Conservation (phyloP, 805 yeast species). For the Nadsonia fulvescens region DNA sequence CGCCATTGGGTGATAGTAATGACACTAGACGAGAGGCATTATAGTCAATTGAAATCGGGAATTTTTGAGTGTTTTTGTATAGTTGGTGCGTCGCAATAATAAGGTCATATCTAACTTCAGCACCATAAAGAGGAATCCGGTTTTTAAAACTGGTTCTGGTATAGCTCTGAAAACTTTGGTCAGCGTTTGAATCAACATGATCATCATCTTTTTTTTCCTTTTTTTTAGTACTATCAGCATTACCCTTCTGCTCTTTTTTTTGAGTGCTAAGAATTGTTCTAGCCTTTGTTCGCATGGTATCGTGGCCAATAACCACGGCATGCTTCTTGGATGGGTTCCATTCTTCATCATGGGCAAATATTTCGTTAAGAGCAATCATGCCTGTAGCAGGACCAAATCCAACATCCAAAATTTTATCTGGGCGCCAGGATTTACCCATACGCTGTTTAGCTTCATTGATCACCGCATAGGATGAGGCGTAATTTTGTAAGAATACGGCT, state of each 20-base stretch:
- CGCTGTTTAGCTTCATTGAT: constrained; percentile 47
- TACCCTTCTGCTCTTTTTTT: constrained; percentile 10
- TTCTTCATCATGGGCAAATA: constrained; percentile 34
- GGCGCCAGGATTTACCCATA: constrained; percentile 31
- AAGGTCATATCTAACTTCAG: constrained; percentile 65
- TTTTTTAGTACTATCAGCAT: too few relatives aligned
- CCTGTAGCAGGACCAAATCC: constrained; percentile 92
- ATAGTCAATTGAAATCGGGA: constrained; percentile 59
- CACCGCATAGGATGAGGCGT: constrained; percentile 49
- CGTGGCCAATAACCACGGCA: constrained; percentile 49
- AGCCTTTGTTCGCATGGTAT: constrained; percentile 72
- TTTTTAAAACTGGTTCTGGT: too few relatives aligned
- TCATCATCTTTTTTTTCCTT: constrained; percentile 2
- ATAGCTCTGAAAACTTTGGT: too few relatives aligned
- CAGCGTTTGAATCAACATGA: constrained; percentile 1
- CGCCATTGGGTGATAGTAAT: constrained; percentile 61
- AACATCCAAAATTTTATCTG: constrained; percentile 52
- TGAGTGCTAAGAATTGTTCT: constrained; percentile 64
- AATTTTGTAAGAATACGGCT: constrained; percentile 64
- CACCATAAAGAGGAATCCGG: too few relatives aligned
- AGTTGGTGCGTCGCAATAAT: constrained; percentile 73
- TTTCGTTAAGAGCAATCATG: constrained; percentile 68
- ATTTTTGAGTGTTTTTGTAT: constrained; percentile 36
- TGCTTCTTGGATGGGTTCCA: constrained; percentile 49
- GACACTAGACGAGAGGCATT: constrained; percentile 40